A percentile compares a stretch with the other conserved stretches of the same genome.
These are phyloP conservation scores for Ceratocystis eucalypticola DNA, from an alignment of 2,329 filamentous ascomycete genomes.

Conservation along the genomic window DNA sequence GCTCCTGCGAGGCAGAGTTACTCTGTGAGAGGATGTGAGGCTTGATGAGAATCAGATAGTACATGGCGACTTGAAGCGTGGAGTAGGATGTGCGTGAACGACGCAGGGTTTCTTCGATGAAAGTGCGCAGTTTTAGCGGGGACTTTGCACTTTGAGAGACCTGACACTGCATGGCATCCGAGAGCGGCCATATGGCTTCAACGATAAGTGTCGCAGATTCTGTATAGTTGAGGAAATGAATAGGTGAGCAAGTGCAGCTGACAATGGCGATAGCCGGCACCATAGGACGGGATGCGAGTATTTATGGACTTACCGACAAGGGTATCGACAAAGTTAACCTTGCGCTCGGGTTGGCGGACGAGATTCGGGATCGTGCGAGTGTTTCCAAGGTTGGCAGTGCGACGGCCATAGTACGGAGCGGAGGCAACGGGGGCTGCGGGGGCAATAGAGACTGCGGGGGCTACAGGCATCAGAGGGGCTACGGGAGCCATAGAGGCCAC, in stretches of 20 bases:
- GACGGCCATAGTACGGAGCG: conserved; percentile 42
- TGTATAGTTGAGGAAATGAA: conserved; percentile 30
- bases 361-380: conserved; percentile 43
- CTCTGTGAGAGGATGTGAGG: conserved; percentile 50
- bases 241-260: conserved; percentile 11
- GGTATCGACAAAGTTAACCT: conserved; percentile 89
- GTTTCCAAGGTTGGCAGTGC: conserved; percentile 46
- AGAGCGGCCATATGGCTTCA: conserved; percentile 90
- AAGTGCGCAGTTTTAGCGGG: conserved; percentile 79
- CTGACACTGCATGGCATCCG: conserved; percentile 57
- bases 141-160: conserved; percentile 59
- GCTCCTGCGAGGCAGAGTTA: conserved; percentile 70
- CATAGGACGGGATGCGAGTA: background rate
- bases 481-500: conserved; percentile 19
- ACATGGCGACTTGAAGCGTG: conserved; percentile 88
- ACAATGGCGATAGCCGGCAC: background rate
- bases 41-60: conserved; percentile 91
- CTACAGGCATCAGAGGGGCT: conserved; percentile 45
- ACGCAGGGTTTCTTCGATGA: conserved; percentile 93
- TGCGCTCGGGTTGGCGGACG: conserved; percentile 77
- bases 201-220: conserved; percentile 97
- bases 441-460: conserved; percentile 43
- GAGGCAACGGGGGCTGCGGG: conserved; percentile 49
- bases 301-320: conserved; percentile 72
- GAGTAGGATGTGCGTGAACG: conserved; percentile 95